Conservation (phyloP, 169 alveolate species). For the Eimeria falciformis region DNA sequence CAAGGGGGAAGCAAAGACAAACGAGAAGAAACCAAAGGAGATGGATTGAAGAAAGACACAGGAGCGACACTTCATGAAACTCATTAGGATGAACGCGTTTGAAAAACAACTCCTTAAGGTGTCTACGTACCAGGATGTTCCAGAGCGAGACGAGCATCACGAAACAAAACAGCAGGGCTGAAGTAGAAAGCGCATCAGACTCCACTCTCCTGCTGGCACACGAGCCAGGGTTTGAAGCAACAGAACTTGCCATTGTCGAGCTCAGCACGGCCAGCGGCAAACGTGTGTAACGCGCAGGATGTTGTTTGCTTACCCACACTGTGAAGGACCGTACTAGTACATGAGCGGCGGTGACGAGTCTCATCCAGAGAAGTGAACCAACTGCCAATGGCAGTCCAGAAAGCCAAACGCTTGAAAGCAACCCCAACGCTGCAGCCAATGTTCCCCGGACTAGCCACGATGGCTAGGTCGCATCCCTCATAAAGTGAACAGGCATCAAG, state of each 20-base stretch:
- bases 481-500: too few species aligned
- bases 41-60: background rate
- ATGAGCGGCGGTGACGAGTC: background rate
- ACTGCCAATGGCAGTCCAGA: constrained; percentile 27
- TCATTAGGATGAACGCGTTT: background rate
- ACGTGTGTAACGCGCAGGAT: background rate
- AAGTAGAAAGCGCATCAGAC: background rate
- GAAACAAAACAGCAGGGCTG: constrained; percentile 37
- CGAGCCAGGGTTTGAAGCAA: background rate
- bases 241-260: background rate
- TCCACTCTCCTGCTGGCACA: background rate
- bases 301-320: background rate
- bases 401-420: constrained; percentile 17
- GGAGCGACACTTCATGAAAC: background rate
- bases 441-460: too few species aligned
- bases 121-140: constrained; percentile 21
- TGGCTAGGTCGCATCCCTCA: too few species aligned
- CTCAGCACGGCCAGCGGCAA: background rate
- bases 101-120: background rate
- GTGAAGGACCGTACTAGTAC: constrained; percentile 20
- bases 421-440: constrained; percentile 41
- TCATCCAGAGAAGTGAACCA: background rate
- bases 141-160: constrained; percentile 59
- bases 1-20: background rate
- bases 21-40: background rate